A percentile compares a stretch with the other conserved stretches of the same genome.
Evolutionary conservation across 163 green algal species (phyloP).

Genomic region (Coccomyxa subellipsoidea): DNA sequence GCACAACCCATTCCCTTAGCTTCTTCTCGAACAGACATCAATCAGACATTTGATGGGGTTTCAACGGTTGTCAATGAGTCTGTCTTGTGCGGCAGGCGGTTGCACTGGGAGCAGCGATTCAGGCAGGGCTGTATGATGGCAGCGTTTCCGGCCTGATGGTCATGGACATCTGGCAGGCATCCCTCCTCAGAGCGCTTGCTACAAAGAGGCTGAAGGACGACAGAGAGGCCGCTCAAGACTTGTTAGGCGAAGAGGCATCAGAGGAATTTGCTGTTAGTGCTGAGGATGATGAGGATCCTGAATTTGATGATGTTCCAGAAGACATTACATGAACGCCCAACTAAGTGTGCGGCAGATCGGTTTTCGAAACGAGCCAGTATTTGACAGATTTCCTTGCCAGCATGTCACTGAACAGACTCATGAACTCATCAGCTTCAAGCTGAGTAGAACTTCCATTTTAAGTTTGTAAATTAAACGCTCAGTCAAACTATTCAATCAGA

Average conservation of each 20-base stretch:
- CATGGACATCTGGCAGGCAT: slow-evolving; percentile 5
- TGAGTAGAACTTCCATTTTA: too few relatives aligned
- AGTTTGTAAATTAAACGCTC: too few relatives aligned
- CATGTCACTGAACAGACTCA: too few relatives aligned
- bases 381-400: neutral
- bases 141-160: neutral
- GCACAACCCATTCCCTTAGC: neutral
- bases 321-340: neutral
- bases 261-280: neutral
- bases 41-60: neutral
- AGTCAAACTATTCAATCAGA: too few relatives aligned
- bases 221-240: neutral
- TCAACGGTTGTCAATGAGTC: neutral
- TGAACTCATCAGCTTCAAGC: too few relatives aligned
- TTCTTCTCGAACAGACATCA: neutral
- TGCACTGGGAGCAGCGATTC: neutral
- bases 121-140: slow-evolving; percentile 2
- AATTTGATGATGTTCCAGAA: neutral
- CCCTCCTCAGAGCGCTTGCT: neutral
- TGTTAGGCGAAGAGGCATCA: neutral
- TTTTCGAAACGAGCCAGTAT: neutral
- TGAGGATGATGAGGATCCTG: neutral
- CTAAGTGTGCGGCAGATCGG: neutral
- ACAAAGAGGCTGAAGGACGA: neutral
- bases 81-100: neutral